Percentiles rank a stretch among this genome's conserved stretches.
phyloP scores from a whole-genome alignment of 768 basidiomycete genomes.

The Erythrobasidium yunnanense region DNA sequence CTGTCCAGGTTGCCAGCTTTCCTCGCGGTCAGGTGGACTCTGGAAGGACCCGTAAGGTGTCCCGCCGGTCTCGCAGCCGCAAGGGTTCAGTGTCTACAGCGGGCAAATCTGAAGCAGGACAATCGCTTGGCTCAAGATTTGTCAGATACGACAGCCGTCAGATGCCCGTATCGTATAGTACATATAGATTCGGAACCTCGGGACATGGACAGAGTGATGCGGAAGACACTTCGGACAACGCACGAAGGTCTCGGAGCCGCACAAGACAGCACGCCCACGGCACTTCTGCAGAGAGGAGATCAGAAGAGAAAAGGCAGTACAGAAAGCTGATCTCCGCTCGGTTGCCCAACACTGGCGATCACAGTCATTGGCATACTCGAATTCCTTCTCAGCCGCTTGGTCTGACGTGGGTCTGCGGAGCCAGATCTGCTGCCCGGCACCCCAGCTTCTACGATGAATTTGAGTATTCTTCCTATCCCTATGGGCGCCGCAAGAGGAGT shows the following conservation, averaged over 20 bases:
- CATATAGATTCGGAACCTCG: too few relatives aligned
- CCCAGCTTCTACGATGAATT: constrained; percentile 20
- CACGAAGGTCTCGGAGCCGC: background rate
- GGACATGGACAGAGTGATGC: too few relatives aligned
- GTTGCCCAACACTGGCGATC: background rate
- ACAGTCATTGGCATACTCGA: constrained; percentile 5
- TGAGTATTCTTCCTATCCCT: constrained; percentile 4
- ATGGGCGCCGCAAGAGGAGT: constrained; percentile 9
- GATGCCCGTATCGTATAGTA: too few relatives aligned
- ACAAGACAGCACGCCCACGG: background rate
- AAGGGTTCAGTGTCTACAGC: too few relatives aligned
- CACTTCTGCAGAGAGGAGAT: background rate
- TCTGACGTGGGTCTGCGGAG: constrained; percentile 15
- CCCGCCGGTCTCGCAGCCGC: background rate
- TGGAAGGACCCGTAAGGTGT: background rate
- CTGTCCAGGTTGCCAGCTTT: background rate
- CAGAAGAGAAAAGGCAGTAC: background rate
- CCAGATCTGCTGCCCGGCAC: background rate
- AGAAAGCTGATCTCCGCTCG: constrained; percentile 23
- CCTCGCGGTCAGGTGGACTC: background rate
- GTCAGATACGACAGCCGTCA: background rate
- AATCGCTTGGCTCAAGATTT: background rate
- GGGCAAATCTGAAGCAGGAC: too few relatives aligned
- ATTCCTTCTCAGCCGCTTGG: constrained; percentile 20
- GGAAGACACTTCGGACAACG: background rate